Base-by-base conservation (phyloP, 108 stramenopile species). In the Discostella pseudostelligera region DNA sequence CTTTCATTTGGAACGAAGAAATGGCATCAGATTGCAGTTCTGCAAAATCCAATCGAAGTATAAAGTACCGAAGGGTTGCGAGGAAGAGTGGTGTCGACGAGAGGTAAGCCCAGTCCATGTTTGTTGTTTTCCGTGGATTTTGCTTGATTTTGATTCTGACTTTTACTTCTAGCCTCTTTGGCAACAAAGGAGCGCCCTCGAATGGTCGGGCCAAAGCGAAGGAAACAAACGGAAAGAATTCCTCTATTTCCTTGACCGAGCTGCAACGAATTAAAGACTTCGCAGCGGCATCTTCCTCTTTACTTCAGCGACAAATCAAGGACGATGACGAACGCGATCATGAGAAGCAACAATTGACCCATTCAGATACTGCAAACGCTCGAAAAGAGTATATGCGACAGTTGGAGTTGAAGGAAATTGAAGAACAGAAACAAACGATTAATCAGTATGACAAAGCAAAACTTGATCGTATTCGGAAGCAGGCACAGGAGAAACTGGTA, bases 401-500 rank as follows among this genome's bases (percentile, higher is more conserved):
- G 21, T 66, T 90, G 63, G 89, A 86, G 69, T 69, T 70, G 46
- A 59, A 81, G 53, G 87, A 71, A 55, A 59, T 65, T 11, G 84
- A 85, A 39, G 47, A 56, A 20, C 85, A 84, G 64, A 70, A 86
- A 39, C 50, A 51, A 29, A 49, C 35, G 43, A 29, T 76, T 40
- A 71, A 61, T 62, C 65, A 85, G 77, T 65, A 58, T 67, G 74
- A 72, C n/a, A 46, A 66, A 49, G 69, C 59, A 20, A 76, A 62
- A 51, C 69, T 84, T 11, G 82, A 81, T 54, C 82, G 83, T 24
- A 85, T 90, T 37, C 72, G 87, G 25, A 78, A 82, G 63, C 49
- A 82, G 62, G 87, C 89, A 24, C 81, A 81, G 36, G 80, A 83
- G 48, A 83, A 88, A 69, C 67, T 86, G 13, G 86, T 84, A 29